Evolutionary conservation across 306 rosid species (phyloP).

Genomic region (Carpinus viminea): DNA sequence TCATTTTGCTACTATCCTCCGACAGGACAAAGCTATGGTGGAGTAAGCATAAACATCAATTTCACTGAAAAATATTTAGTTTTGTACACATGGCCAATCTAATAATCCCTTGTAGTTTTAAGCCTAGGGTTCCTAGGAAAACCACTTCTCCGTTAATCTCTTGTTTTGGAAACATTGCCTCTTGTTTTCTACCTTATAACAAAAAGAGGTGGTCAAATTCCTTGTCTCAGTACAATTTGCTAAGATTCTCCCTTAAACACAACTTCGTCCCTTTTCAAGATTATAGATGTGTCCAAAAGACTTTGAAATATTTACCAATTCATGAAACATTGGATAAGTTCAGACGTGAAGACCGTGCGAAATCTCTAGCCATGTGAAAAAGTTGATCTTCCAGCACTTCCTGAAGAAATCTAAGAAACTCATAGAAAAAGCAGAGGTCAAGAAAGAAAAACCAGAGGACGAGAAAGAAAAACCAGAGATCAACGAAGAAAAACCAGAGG

Average conservation of each 20-base stretch:
- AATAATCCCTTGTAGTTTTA: neutral
- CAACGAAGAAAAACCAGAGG: too few relatives aligned
- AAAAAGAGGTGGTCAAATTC: neutral
- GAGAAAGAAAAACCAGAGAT: too few relatives aligned
- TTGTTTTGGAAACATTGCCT: neutral
- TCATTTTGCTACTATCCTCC: constrained; percentile 2
- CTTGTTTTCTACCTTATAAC: neutral
- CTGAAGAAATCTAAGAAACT: neutral
- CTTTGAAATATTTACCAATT: neutral
- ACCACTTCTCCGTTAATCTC: neutral
- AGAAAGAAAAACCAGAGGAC: neutral
- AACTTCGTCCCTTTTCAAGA: neutral
- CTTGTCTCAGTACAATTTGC: neutral
- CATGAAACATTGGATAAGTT: neutral
- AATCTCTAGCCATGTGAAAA: neutral
- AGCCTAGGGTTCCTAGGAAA: neutral
- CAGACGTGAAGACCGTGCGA: neutral
- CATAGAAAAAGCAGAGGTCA: neutral
- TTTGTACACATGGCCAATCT: too few relatives aligned
- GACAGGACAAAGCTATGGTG: neutral
- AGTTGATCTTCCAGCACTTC: constrained; percentile 6
- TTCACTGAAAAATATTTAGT: too few relatives aligned
- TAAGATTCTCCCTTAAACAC: neutral
- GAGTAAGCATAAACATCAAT: neutral
- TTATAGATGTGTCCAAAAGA: neutral